A percentile compares a stretch with the other conserved stretches of the same genome.
phyloP scores from a whole-genome alignment of 352 stramenopile species.

The Globisporangium splendens region DNA sequence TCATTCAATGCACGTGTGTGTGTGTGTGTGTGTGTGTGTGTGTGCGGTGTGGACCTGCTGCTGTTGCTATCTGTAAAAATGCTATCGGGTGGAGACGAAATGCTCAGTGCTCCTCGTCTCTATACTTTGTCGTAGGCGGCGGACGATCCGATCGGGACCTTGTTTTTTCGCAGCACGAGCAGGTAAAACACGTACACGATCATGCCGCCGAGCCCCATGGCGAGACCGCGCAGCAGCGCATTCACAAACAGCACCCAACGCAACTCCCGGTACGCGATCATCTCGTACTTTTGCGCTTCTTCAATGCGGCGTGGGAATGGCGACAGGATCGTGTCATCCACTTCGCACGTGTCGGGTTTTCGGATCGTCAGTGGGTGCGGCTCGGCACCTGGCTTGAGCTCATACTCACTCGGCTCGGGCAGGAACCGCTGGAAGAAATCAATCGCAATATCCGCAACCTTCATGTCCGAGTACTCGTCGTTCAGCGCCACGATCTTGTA shows the following conservation, averaged over 20 bases:
- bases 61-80: conserved; percentile 1
- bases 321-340: conserved; percentile 68
- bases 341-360: conserved; percentile 62
- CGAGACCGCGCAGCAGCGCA: conserved; percentile 70
- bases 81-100: background rate
- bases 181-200: conserved; percentile 84
- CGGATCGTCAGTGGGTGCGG: conserved; percentile 50
- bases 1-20: background rate
- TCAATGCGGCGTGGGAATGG: conserved; percentile 63
- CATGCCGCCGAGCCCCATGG: conserved; percentile 69
- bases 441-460: conserved; percentile 57
- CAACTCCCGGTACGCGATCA: conserved; percentile 76
- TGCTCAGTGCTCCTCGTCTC: background rate
- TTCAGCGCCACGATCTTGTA: conserved; percentile 85
- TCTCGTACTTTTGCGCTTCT: conserved; percentile 67
- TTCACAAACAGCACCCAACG: conserved; percentile 82
- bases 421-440: conserved; percentile 76
- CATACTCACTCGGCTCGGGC: conserved; percentile 61
- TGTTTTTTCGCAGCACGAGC: conserved; percentile 55
- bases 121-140: conserved; percentile 80
- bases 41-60: conserved; percentile 5
- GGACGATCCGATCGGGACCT: conserved; percentile 25
- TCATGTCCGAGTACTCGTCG: conserved; percentile 85
- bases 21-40: conserved; percentile 1
- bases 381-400: conserved; percentile 45